Base-by-base conservation (phyloP, 768 basidiomycete genomes). In the Rhodotorula paludigena region DNA sequence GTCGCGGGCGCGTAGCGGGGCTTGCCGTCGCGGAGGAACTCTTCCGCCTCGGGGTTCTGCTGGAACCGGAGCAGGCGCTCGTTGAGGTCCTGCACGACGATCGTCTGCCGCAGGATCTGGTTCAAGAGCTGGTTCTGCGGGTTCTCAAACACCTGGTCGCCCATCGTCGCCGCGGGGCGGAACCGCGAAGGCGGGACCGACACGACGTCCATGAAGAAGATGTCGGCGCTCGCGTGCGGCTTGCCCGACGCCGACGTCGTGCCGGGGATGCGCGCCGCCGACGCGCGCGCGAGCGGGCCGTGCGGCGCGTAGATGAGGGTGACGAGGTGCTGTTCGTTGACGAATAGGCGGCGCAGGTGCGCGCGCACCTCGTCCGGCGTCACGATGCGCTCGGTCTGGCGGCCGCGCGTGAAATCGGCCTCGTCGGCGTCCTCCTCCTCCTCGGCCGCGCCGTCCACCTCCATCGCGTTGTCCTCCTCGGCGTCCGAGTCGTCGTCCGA, bases 171-270 rank as follows among this genome's bases (percentile, higher is more conserved):
- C 5, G 96, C 89, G 7, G 96, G 96, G 53, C 96, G 86, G 82
- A 98, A 99, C 42, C 94, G 89, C 12, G 91, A 94, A 23, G 96
- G 96, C 23, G 92, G 84, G 28, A 98, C 89, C 38, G 91, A 86
- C 30, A 99, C 78, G 59, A 89, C 91, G 41, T 93, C 89, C 81
- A 97, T 82, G 82, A 99, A 99, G 79, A 98, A 98, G 85, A 98
- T 92, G 77, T 98, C 96, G 51, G 92, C 88, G 38, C 86, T 87
- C 15, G 88, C 88, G 41, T 23, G 30, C 25, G 56, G 60, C 28
- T 33, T n/a, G 25, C 44, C 44, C 35, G 38, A 45, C 23, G 18
- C 57, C 7, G 42, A 54, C 0, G 49, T 11, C 20, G n/a, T 30
- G 54, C 14, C n/a, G n/a, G 48, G 53, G 47, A 62, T 33, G 45